Evolutionary conservation across 768 basidiomycete species (phyloP).

Genomic region (Boletus reticulatus): DNA sequence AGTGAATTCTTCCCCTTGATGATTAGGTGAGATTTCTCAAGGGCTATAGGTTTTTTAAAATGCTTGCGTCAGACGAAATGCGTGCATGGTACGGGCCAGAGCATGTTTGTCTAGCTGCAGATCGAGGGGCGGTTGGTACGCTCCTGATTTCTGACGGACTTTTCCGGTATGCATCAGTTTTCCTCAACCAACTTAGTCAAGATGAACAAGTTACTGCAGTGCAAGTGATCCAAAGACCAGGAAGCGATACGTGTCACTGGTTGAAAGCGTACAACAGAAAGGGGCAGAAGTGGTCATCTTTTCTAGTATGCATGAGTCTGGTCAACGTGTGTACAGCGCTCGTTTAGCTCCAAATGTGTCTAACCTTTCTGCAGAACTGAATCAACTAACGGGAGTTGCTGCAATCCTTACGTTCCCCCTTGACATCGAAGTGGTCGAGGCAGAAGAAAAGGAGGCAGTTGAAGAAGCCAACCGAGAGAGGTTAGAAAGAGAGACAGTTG

Average conservation of each 20-base stretch:
- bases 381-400: conserved; percentile 91
- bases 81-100: conserved; percentile 98
- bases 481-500: conserved; percentile 5
- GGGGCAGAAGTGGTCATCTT: conserved; percentile 96
- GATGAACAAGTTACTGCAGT: conserved; percentile 37
- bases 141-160: conserved; percentile 93
- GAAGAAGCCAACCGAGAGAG: conserved; percentile 36
- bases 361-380: conserved; percentile 64
- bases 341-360: neutral
- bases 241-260: conserved; percentile 82
- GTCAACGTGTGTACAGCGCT: conserved; percentile 71
- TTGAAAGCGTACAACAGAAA: conserved; percentile 84
- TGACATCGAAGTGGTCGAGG: conserved; percentile 93
- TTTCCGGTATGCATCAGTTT: conserved; percentile 61
- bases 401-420: conserved; percentile 95
- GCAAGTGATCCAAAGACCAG: conserved; percentile 76
- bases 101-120: conserved; percentile 88
- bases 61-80: conserved; percentile 92
- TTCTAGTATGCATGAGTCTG: conserved; percentile 99
- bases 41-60: conserved; percentile 85
- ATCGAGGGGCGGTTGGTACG: conserved; percentile 91
- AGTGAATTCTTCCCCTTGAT: conserved; percentile 38
- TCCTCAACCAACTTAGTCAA: neutral
- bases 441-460: conserved; percentile 78
- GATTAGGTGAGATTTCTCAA: neutral